Conservation (phyloP, 2,329 filamentous ascomycete species). For the Diplodia sapinea region DNA sequence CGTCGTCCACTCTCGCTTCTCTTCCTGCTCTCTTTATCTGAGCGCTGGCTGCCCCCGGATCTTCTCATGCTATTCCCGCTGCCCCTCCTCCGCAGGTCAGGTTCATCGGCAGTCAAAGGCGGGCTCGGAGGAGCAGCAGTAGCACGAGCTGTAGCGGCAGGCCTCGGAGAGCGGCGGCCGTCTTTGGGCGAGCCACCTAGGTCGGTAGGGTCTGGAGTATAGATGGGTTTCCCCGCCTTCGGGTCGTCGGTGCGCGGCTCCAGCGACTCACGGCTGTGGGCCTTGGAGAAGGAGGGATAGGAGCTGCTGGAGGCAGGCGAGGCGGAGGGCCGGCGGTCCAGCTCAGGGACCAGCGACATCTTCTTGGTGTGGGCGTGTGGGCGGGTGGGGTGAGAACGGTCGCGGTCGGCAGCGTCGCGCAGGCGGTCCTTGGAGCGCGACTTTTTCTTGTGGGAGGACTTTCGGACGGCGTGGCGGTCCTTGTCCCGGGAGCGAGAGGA, state of each 20-base stretch:
- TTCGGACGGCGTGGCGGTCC: constrained; percentile 39
- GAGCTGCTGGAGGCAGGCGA: constrained; percentile 55
- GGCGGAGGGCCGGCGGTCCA: constrained; percentile 50
- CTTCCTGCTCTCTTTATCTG: constrained; percentile 42
- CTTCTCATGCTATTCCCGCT: constrained; percentile 53
- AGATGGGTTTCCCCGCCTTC: constrained; percentile 38
- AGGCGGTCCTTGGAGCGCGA: constrained; percentile 38
- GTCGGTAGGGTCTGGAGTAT: constrained; percentile 53
- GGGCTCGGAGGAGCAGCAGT: constrained; percentile 54
- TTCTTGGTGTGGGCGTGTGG: constrained; percentile 35
- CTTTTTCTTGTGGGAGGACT: constrained; percentile 39
- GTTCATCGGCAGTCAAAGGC: constrained; percentile 52
- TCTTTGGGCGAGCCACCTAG: constrained; percentile 43
- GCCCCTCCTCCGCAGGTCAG: constrained; percentile 52
- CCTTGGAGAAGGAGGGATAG: constrained; percentile 86
- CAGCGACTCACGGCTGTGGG: constrained; percentile 86
- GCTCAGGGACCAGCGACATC: constrained; percentile 54
- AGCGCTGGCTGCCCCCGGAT: constrained; percentile 43
- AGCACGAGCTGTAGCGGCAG: constrained; percentile 37
- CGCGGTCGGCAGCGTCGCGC: constrained; percentile 32
- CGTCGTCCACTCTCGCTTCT: constrained; percentile 45
- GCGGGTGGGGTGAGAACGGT: constrained; percentile 23
- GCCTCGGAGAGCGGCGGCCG: constrained; percentile 37
- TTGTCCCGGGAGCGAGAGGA: constrained; percentile 37
- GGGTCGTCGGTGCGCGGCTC: constrained; percentile 58